A percentile compares a stretch with the other conserved stretches of the same genome.
Conservation (phyloP, 1,284 basidiomycete genomes). For the Leccinum proximum region DNA sequence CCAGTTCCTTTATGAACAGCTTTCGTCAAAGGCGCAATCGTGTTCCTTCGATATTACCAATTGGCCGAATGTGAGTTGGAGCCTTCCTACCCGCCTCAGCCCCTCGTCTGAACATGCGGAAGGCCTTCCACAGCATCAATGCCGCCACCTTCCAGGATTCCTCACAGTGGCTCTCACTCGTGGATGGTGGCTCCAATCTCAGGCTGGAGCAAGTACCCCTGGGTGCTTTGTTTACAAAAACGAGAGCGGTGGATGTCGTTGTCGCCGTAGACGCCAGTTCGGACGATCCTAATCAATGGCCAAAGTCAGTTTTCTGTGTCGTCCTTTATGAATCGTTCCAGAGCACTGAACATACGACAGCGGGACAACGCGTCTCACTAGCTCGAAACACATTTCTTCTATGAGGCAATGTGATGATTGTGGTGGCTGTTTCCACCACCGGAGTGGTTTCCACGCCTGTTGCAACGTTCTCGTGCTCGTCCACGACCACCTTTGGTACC, state of each 20-base stretch:
- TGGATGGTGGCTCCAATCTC: constrained; percentile 57
- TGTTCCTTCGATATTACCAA: constrained; percentile 60
- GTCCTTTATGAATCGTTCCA: background rate
- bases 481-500: no score
- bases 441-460: no score
- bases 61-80: constrained; percentile 52
- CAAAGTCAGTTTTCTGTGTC: constrained; percentile 48
- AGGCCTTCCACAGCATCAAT: constrained; percentile 53
- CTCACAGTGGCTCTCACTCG: constrained; percentile 49
- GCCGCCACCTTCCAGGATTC: constrained; percentile 45
- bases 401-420: constrained; percentile 16
- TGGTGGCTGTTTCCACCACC: no score
- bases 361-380: constrained; percentile 44
- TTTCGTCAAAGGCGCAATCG: constrained; percentile 43
- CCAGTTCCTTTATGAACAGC: constrained; percentile 44
- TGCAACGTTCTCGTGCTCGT: no score
- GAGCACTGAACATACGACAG: constrained; percentile 30
- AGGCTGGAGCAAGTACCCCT: constrained; percentile 59
- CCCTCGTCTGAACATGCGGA: background rate
- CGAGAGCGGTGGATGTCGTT: constrained; percentile 61
- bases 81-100: background rate
- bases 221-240: constrained; percentile 59
- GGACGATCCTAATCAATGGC: constrained; percentile 59
- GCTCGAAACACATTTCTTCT: constrained; percentile 39
- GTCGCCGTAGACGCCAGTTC: constrained; percentile 67